Conservation (phyloP, 768 basidiomycete genomes). For the Antrodiella citrinella region DNA sequence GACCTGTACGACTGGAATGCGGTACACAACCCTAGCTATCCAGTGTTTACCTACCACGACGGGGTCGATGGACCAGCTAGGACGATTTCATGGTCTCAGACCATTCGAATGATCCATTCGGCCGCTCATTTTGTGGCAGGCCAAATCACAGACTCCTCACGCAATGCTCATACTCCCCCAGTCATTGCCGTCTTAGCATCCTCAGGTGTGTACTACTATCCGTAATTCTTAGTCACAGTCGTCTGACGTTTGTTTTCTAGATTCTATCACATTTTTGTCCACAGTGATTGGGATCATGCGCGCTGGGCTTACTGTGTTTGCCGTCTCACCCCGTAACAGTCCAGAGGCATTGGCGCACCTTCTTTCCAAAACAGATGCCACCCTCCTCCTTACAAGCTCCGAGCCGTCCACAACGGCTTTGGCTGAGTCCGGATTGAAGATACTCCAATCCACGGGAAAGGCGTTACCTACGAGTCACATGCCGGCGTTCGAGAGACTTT, state of each 20-base stretch:
- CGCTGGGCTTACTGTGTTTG: constrained; percentile 33
- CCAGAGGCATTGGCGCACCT: constrained; percentile 28
- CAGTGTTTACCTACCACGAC: constrained; percentile 13
- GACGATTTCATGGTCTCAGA: constrained; percentile 14
- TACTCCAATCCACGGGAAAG: constrained; percentile 3
- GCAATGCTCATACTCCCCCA: constrained; percentile 10
- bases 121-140: constrained; percentile 7
- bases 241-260: not conserved
- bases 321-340: constrained; percentile 34
- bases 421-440: constrained; percentile 5
- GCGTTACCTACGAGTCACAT: constrained; percentile 4
- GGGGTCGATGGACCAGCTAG: constrained; percentile 5
- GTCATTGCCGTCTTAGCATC: constrained; percentile 13
- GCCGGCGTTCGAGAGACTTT: constrained; percentile 19
- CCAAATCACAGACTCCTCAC: constrained; percentile 3
- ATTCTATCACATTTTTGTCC: constrained; percentile 17
- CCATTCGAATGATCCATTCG: constrained; percentile 13
- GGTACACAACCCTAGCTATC: constrained; percentile 14
- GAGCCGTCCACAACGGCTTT: constrained; percentile 14
- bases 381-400: constrained; percentile 21
- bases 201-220: constrained; percentile 8
- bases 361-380: constrained; percentile 18
- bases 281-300: constrained; percentile 27
- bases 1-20: constrained; percentile 22
- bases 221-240: not conserved